Base-by-base conservation (phyloP, 805 yeast species). In the Clavispora fructus region DNA sequence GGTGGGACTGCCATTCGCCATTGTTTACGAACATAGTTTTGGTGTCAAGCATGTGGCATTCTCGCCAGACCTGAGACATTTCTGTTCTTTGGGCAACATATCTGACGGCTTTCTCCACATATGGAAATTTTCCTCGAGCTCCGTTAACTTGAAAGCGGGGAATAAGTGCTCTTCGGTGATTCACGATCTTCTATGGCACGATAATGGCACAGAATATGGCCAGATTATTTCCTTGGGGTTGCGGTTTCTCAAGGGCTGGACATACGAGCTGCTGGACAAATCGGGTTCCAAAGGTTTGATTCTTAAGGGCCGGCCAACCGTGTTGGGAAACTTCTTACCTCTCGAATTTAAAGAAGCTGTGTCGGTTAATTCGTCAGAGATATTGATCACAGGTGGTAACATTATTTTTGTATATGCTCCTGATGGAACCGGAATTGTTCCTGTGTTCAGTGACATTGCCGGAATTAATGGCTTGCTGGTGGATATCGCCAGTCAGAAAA, bases 31-130 rank as follows among this genome's bases (percentile, higher is more conserved):
- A 50, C 94, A 85, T 61, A 69, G 75, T 11, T 85, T 80, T 61
- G 92, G 91, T 0, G 71, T 85, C 14, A 68, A 75, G 32, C 65
- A 69, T 7, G 54, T 85, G 14, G 62, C 67, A 17, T 85, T 85
- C 57, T 78, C 87, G 0, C 79, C 81, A 0, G 79, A 81, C 49
- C 82, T 84, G 43, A 67, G 62, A 35, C 68, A 59, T 45, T 62
- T 85, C 30, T 77, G 84, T 30, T 80, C 88, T 9, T 61, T 84
- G 41, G 92, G 92, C 0, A 65, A 78, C n/a, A 67, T 80, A 3
- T 82, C 80, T 53, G 94, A 85, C 59, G 89, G 91, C 1, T 82
- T 73, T 47, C 56, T 85, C 11, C 77, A 79, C 52, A 62, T 86
- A 8, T 85, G 92, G 91, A 69, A 61, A 40, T 56, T 76, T 12